Conservation (phyloP, 1,139 yeast species). For the Starmera stellimalicola region DNA sequence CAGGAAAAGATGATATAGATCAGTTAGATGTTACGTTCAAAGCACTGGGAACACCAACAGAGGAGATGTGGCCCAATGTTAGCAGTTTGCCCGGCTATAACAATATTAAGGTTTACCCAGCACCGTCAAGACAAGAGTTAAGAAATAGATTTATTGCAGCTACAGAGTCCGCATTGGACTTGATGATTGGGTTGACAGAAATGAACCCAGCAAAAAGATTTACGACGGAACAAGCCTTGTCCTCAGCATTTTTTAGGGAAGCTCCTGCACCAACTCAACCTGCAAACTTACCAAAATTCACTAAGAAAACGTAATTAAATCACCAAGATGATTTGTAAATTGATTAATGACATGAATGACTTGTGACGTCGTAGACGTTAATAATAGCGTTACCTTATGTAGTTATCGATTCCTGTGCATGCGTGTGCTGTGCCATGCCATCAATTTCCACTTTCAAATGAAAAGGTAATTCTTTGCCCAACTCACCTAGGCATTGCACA, state of each 20-base stretch:
- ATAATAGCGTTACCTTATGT: too few relatives aligned
- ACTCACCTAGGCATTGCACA: too few relatives aligned
- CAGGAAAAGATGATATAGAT: constrained; percentile 85
- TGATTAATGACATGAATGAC: too few relatives aligned
- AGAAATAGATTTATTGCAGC: constrained; percentile 88
- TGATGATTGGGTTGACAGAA: constrained; percentile 63
- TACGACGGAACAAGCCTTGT: constrained; percentile 54
- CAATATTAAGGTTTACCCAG: constrained; percentile 65
- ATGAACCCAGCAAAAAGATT: constrained; percentile 74
- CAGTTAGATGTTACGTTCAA: constrained; percentile 87
- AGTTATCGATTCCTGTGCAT: too few relatives aligned
- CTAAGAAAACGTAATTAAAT: too few relatives aligned
- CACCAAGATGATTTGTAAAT: too few relatives aligned
- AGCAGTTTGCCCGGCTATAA: constrained; percentile 69
- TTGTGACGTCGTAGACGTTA: too few relatives aligned
- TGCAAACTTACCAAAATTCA: constrained; percentile 50
- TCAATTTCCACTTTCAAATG: too few relatives aligned
- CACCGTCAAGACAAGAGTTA: constrained; percentile 74
- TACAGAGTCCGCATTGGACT: constrained; percentile 72
- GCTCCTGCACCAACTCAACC: constrained; percentile 74
- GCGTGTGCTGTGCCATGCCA: too few relatives aligned
- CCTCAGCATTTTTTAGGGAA: constrained; percentile 64
- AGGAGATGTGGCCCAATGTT: constrained; percentile 86
- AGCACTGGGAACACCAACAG: constrained; percentile 95
- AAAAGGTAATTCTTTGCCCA: too few relatives aligned